phyloP scores from a whole-genome alignment of 2,329 filamentous ascomycete species.

The Pseudocercospora cruenta region DNA sequence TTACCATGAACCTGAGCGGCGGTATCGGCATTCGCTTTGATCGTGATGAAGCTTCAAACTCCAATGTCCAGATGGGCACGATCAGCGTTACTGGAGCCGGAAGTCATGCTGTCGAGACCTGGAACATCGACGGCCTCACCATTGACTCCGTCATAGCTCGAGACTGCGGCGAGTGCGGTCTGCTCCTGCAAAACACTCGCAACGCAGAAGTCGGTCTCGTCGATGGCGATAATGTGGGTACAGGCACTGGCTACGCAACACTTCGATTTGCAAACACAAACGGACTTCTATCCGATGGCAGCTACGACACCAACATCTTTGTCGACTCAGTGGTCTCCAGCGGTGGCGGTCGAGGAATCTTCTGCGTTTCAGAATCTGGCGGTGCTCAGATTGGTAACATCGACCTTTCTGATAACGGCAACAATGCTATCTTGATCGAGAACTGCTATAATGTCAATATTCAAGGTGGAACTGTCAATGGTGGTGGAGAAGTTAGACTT shows the following conservation, averaged over 20 bases:
- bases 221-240: conserved; percentile 59
- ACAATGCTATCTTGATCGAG: conserved; percentile 61
- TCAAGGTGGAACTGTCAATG: conserved; percentile 55
- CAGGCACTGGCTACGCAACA: conserved; percentile 59
- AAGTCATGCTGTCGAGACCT: conserved; percentile 62
- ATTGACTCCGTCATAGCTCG: conserved; percentile 58
- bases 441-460: conserved; percentile 63
- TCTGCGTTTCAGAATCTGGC: conserved; percentile 61
- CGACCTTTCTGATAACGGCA: conserved; percentile 58
- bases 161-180: conserved; percentile 59
- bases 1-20: conserved; percentile 59
- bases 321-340: conserved; percentile 59
- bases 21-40: conserved; percentile 63
- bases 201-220: conserved; percentile 56
- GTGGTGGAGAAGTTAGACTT: conserved; percentile 60
- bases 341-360: conserved; percentile 61
- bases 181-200: conserved; percentile 59
- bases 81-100: conserved; percentile 58
- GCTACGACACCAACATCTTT: conserved; percentile 57
- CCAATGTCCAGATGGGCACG: conserved; percentile 58
- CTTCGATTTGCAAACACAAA: conserved; percentile 63
- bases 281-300: conserved; percentile 53
- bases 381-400: conserved; percentile 55
- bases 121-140: conserved; percentile 61
- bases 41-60: conserved; percentile 57